Evolutionary conservation across 331 rosid genomes (phyloP).

Genomic region (Saraca asoca): DNA sequence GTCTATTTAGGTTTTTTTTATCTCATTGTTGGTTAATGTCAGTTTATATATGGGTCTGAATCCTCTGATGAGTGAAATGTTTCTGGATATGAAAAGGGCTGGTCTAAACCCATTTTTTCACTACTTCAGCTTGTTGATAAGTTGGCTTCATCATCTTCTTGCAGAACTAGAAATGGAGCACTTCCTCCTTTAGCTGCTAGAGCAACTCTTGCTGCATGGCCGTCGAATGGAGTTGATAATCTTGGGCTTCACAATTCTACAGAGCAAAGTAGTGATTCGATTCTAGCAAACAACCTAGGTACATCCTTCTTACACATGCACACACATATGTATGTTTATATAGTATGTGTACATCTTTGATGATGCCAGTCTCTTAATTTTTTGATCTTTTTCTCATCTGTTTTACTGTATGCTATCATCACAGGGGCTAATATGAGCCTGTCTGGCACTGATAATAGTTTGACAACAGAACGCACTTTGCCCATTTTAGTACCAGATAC

Average conservation of each 20-base stretch:
- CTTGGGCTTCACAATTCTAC: conserved; percentile 34
- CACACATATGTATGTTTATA: background rate
- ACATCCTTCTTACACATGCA: conserved; percentile 6
- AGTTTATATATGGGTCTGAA: background rate
- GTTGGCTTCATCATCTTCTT: conserved; percentile 31
- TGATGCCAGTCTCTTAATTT: conserved; percentile 3
- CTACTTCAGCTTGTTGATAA: background rate
- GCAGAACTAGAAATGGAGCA: conserved; percentile 69
- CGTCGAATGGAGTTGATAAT: conserved; percentile 46
- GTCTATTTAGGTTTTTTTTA: background rate
- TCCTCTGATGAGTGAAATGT: background rate
- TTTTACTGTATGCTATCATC: conserved; percentile 21
- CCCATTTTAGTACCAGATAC: conserved; percentile 42
- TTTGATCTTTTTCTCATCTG: conserved; percentile 25
- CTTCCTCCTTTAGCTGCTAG: conserved; percentile 74
- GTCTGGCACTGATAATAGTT: conserved; percentile 38
- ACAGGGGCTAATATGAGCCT: conserved; percentile 45
- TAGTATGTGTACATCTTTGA: background rate
- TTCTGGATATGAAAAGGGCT: conserved; percentile 15
- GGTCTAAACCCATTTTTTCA: background rate
- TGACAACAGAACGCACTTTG: conserved; percentile 39
- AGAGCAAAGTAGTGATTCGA: conserved; percentile 29
- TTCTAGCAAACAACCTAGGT: conserved; percentile 58
- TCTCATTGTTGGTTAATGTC: background rate
- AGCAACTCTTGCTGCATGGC: conserved; percentile 89